A percentile compares a stretch with the other conserved stretches of the same genome.
Conservation (phyloP, 768 basidiomycete species). For the Hericium coralloides region DNA sequence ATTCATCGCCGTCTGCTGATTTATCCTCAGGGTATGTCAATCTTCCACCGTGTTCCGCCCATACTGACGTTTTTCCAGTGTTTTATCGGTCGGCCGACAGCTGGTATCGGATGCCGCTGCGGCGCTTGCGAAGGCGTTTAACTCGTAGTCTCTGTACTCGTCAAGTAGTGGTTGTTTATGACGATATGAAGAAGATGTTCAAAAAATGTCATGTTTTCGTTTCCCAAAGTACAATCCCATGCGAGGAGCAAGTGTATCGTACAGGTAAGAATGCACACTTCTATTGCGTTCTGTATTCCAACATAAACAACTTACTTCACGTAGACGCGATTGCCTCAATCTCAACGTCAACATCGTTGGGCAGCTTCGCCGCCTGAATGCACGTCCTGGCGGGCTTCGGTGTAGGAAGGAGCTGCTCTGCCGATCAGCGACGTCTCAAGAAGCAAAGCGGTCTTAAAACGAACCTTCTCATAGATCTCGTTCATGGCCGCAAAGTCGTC, state of each 20-base stretch:
- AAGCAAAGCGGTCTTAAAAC: background rate
- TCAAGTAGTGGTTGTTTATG: no score
- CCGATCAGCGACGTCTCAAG: no score
- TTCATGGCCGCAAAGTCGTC: conserved; percentile 48
- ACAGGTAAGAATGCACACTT: background rate
- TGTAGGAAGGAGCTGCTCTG: conserved; percentile 32
- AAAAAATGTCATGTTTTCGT: background rate
- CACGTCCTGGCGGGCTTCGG: conserved; percentile 70
- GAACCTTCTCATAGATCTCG: conserved; percentile 45
- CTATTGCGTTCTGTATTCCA: background rate
- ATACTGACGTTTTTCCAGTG: conserved; percentile 21
- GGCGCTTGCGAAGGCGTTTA: conserved; percentile 26
- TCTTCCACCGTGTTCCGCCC: background rate
- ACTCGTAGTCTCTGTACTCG: conserved; percentile 1
- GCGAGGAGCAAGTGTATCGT: background rate
- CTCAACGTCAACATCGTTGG: conserved; percentile 64
- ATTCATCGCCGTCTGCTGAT: background rate
- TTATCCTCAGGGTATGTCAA: conserved; percentile 14
- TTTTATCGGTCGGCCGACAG: conserved; percentile 27
- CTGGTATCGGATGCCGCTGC: conserved; percentile 29
- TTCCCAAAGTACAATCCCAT: background rate
- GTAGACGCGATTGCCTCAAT: conserved; percentile 56
- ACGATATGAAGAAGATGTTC: no score
- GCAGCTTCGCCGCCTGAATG: conserved; percentile 64
- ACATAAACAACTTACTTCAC: conserved; percentile 1